These are phyloP conservation scores for Saccharomyces paradoxus DNA, from an alignment of 805 yeast species.

Conservation along the genomic window DNA sequence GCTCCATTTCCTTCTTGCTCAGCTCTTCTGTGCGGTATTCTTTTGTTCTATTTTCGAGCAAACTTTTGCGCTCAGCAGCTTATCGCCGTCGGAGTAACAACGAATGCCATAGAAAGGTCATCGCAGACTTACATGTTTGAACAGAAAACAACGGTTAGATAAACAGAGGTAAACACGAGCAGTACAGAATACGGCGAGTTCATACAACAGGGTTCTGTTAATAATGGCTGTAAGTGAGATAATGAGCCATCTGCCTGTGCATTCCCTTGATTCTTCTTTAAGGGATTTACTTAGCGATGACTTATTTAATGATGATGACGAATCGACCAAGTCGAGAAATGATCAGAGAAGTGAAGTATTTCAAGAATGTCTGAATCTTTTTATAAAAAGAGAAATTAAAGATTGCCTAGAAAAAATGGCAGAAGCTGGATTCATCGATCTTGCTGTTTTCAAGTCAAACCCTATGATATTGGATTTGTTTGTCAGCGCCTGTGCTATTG, in stretches of 20 bases:
- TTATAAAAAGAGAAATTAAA: conserved; percentile 16
- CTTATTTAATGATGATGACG: neutral
- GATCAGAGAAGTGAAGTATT: conserved; percentile 1
- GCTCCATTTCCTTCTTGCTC: too few relatives aligned
- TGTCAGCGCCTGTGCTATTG: conserved; percentile 12
- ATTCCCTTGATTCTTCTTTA: neutral
- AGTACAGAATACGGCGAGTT: neutral
- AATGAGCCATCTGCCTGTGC: neutral
- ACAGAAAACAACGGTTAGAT: neutral
- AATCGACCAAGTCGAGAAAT: neutral
- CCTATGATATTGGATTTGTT: conserved; percentile 10
- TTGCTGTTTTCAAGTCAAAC: conserved; percentile 2
- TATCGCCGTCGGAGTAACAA: neutral
- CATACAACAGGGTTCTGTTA: neutral
- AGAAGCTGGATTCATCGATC: conserved; percentile 8
- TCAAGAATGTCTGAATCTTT: conserved; percentile 16
- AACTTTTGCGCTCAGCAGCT: neutral
- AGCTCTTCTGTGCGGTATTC: neutral
- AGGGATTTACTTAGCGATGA: neutral
- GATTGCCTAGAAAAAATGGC: conserved; percentile 18
- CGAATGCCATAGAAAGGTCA: neutral
- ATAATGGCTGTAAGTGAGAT: neutral
- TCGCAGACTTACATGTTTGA: neutral
- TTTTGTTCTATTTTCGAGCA: neutral
- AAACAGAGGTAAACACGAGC: neutral